These are phyloP conservation scores for Hamamelis virginiana DNA, from an alignment of 164 flowering plant species.

Conservation along the genomic window DNA sequence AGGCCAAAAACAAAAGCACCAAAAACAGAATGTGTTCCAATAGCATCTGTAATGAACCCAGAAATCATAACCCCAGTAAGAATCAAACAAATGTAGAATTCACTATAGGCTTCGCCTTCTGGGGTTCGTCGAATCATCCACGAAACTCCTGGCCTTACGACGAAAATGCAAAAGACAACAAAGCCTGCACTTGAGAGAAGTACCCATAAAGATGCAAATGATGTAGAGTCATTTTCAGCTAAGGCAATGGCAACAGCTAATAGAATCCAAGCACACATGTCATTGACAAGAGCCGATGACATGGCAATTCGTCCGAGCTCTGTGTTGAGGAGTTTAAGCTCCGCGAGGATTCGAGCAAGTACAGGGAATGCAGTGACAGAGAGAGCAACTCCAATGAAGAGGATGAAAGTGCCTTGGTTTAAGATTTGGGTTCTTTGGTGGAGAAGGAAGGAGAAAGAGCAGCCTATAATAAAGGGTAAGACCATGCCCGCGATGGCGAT, in stretches of 20 bases:
- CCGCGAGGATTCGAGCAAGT: constrained; percentile 28
- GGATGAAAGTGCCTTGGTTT: constrained; percentile 24
- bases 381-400: constrained; percentile 33
- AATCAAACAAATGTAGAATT: constrained; percentile 27
- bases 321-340: constrained; percentile 37
- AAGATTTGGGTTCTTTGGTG: not conserved
- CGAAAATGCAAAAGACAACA: constrained; percentile 21
- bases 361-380: constrained; percentile 33
- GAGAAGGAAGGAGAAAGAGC: constrained; percentile 17
- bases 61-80: constrained; percentile 38
- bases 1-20: constrained; percentile 59
- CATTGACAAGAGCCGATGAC: constrained; percentile 33
- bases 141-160: constrained; percentile 30
- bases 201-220: constrained; percentile 19
- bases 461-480: constrained; percentile 30
- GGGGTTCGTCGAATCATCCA: constrained; percentile 33
- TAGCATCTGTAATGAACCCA: constrained; percentile 43
- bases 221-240: not conserved
- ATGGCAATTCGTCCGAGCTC: constrained; percentile 30
- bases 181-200: constrained; percentile 18
- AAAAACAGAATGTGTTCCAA: constrained; percentile 43
- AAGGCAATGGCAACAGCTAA: constrained; percentile 30
- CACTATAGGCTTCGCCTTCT: constrained; percentile 30
- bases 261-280: constrained; percentile 31
- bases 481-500: constrained; percentile 31